Conservation (phyloP, 768 basidiomycete genomes). For the Tulasnella sp. region DNA sequence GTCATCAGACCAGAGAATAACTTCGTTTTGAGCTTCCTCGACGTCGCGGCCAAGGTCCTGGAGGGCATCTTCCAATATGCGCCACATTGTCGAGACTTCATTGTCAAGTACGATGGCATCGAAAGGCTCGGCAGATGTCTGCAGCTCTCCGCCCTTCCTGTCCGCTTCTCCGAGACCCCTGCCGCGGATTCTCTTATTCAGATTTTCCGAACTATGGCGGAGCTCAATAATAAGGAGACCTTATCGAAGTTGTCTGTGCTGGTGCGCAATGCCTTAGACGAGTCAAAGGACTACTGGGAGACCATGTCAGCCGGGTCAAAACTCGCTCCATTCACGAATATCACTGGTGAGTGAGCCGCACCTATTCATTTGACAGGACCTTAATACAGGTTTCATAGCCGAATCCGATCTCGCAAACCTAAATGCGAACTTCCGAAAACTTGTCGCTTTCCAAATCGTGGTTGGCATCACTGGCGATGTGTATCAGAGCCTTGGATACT, state of each 20-base stretch:
- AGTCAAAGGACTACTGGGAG: constrained; percentile 71
- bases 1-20: constrained; percentile 29
- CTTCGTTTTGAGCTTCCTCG: constrained; percentile 36
- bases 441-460: constrained; percentile 73
- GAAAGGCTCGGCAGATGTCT: constrained; percentile 71
- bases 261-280: constrained; percentile 63
- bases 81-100: constrained; percentile 86
- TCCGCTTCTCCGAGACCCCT: constrained; percentile 79
- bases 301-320: constrained; percentile 53
- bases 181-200: constrained; percentile 85
- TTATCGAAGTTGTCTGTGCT: constrained; percentile 65
- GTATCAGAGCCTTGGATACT: constrained; percentile 76
- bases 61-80: constrained; percentile 93
- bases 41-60: constrained; percentile 44
- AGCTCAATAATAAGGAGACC: constrained; percentile 75
- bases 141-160: constrained; percentile 79
- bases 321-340: constrained; percentile 60
- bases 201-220: constrained; percentile 83
- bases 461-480: constrained; percentile 82
- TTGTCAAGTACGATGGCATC: constrained; percentile 68
- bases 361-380: constrained; percentile 19
- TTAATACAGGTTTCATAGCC: constrained; percentile 37
- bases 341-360: constrained; percentile 41
- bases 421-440: constrained; percentile 64
- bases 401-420: constrained; percentile 46